Evolutionary conservation across 371 early-diverging fungal genomes (phyloP).

Genomic region (Saksenaea oblongispora): DNA sequence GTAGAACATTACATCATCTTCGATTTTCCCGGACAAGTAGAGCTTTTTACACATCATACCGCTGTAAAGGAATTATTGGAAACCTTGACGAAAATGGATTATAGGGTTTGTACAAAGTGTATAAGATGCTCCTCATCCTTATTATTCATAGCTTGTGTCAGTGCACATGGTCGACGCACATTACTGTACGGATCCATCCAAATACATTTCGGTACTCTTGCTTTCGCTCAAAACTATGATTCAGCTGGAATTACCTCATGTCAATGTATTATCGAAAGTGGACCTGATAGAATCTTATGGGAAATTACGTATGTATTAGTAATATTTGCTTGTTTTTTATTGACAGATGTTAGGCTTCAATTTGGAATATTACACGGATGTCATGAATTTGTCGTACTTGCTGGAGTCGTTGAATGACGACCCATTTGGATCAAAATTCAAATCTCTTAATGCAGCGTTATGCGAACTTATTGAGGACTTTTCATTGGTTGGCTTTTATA

Average conservation of each 20-base stretch:
- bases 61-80: slow-evolving; percentile 81
- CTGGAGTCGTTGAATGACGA: slow-evolving; percentile 74
- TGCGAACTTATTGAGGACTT: slow-evolving; percentile 92
- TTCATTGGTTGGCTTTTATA: slow-evolving; percentile 87
- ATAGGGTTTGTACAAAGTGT: slow-evolving; percentile 55
- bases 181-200: slow-evolving; percentile 91
- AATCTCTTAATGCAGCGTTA: slow-evolving; percentile 76
- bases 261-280: slow-evolving; percentile 95
- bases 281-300: slow-evolving; percentile 87
- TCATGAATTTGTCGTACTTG: slow-evolving; percentile 86
- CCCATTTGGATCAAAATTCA: slow-evolving; percentile 66
- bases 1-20: slow-evolving; percentile 89
- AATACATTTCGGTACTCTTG: slow-evolving; percentile 90
- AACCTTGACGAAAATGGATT: slow-evolving; percentile 72
- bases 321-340: not conserved
- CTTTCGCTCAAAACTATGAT: slow-evolving; percentile 89
- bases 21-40: slow-evolving; percentile 99
- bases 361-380: slow-evolving; percentile 93
- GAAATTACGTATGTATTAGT: slow-evolving; percentile 54
- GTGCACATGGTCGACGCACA: slow-evolving; percentile 96
- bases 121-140: not conserved
- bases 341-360: slow-evolving; percentile 63
- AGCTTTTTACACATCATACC: slow-evolving; percentile 95
- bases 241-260: slow-evolving; percentile 92
- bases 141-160: slow-evolving; percentile 62